These are phyloP conservation scores for Talaromyces liani DNA, from an alignment of 495 filamentous ascomycete genomes.

Conservation along the genomic window DNA sequence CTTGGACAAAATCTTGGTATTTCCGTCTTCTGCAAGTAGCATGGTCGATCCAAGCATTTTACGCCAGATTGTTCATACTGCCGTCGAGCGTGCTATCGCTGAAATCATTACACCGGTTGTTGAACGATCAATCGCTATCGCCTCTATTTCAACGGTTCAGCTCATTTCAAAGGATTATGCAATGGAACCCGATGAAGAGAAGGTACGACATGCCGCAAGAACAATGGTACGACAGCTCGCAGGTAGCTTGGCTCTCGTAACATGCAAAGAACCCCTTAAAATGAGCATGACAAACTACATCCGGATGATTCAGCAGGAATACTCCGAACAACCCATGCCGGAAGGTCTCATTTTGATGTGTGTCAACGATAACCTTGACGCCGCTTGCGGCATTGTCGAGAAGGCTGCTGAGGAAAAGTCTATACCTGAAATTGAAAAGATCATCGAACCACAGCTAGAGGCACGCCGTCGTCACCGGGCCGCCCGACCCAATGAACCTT, in stretches of 20 bases:
- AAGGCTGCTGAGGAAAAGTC: constrained; percentile 90
- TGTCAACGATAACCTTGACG: constrained; percentile 94
- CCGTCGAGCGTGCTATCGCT: constrained; percentile 78
- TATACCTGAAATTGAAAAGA: constrained; percentile 85
- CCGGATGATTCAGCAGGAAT: constrained; percentile 62
- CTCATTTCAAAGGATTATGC: constrained; percentile 95
- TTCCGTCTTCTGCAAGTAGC: constrained; percentile 68
- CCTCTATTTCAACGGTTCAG: constrained; percentile 88
- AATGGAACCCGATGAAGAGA: constrained; percentile 82
- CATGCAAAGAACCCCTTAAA: constrained; percentile 91
- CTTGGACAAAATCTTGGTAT: constrained; percentile 61
- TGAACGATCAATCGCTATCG: constrained; percentile 94
- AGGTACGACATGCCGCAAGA: constrained; percentile 73
- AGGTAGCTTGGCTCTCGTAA: constrained; percentile 90
- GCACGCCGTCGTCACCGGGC: constrained; percentile 63
- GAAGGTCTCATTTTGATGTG: constrained; percentile 93
- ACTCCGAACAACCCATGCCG: constrained; percentile 67
- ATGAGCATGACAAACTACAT: constrained; percentile 97
- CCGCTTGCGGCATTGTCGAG: constrained; percentile 86
- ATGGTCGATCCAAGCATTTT: constrained; percentile 62
- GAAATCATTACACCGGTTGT: constrained; percentile 97
- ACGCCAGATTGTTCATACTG: constrained; percentile 72
- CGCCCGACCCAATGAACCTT: constrained; percentile 69
- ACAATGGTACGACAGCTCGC: constrained; percentile 90
- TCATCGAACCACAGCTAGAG: constrained; percentile 70